Percentiles rank a stretch among this genome's conserved stretches.
Evolutionary conservation across 495 filamentous ascomycete genomes (phyloP).

Genomic region (Amphirosellinia nigrospora): DNA sequence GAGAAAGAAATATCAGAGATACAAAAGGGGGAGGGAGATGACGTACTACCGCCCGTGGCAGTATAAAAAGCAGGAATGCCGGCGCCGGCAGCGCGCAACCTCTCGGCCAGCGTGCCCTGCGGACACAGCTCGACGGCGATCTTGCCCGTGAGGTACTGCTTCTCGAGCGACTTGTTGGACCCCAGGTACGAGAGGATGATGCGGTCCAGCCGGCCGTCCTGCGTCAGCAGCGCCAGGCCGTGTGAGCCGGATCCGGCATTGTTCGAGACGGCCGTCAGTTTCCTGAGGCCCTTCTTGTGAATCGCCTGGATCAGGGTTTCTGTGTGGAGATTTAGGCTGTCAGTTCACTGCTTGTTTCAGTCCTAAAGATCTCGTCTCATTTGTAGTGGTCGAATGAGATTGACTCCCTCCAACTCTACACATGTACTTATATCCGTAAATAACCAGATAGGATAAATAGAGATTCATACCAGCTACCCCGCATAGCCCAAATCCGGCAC

Average conservation of each 20-base stretch:
- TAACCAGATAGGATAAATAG: neutral
- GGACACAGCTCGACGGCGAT: conserved; percentile 70
- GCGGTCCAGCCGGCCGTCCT: conserved; percentile 61
- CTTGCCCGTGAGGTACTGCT: conserved; percentile 65
- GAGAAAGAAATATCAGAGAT: neutral
- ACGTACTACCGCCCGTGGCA: conserved; percentile 62
- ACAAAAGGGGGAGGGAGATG: neutral
- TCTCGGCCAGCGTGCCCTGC: conserved; percentile 69
- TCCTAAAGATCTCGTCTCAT: too few relatives aligned
- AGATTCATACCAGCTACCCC: conserved; percentile 59
- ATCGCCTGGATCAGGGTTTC: conserved; percentile 60
- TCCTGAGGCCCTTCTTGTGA: conserved; percentile 53
- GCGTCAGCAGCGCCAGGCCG: conserved; percentile 60
- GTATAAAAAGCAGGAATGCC: conserved; percentile 73
- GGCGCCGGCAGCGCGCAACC: conserved; percentile 66
- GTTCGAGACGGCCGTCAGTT: conserved; percentile 69
- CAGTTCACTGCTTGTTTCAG: neutral
- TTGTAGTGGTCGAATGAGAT: neutral
- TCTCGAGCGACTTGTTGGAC: conserved; percentile 68
- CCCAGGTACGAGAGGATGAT: conserved; percentile 68
- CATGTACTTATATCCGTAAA: neutral
- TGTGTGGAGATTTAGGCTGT: conserved; percentile 17
- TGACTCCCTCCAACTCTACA: neutral
- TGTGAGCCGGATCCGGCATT: conserved; percentile 64
- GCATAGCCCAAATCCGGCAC: conserved; percentile 67